phyloP scores from a whole-genome alignment of 441 rosid genomes.

The Metrosideros polymorpha region DNA sequence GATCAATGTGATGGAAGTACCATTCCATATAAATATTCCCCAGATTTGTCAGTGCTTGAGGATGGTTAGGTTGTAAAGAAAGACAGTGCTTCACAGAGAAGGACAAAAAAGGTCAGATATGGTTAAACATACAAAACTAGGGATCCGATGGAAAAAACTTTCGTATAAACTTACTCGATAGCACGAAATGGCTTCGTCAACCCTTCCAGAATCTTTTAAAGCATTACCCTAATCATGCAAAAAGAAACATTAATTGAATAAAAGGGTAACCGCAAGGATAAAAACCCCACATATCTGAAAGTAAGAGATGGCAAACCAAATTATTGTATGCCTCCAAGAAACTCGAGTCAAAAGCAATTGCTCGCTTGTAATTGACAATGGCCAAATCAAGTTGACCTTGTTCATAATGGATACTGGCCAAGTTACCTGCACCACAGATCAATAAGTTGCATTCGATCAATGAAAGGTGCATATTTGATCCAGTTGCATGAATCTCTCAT shows the following conservation, averaged over 20 bases:
- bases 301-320: slow-evolving; percentile 47
- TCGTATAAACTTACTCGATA: slow-evolving; percentile 49
- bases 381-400: slow-evolving; percentile 88
- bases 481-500: not conserved
- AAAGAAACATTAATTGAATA: not conserved
- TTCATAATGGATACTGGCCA: slow-evolving; percentile 87
- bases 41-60: slow-evolving; percentile 95
- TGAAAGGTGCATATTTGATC: not conserved
- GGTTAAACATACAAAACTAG: not conserved
- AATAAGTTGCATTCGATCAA: not conserved
- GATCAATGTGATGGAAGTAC: slow-evolving; percentile 23
- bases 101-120: not conserved
- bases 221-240: slow-evolving; percentile 76
- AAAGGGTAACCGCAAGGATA: not conserved
- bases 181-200: slow-evolving; percentile 93
- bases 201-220: slow-evolving; percentile 83
- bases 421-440: slow-evolving; percentile 40
- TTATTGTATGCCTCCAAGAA: slow-evolving; percentile 96
- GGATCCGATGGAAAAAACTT: not conserved
- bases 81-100: slow-evolving; percentile 81
- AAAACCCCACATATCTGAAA: not conserved
- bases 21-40: slow-evolving; percentile 99
- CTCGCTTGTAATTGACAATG: slow-evolving; percentile 84
- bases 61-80: slow-evolving; percentile 84
- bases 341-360: slow-evolving; percentile 73